Evolutionary conservation across 1,284 basidiomycete genomes (phyloP), one percentile per base, ranked within the genome.

Genomic region (Tranzscheliella williamsii): DNA sequence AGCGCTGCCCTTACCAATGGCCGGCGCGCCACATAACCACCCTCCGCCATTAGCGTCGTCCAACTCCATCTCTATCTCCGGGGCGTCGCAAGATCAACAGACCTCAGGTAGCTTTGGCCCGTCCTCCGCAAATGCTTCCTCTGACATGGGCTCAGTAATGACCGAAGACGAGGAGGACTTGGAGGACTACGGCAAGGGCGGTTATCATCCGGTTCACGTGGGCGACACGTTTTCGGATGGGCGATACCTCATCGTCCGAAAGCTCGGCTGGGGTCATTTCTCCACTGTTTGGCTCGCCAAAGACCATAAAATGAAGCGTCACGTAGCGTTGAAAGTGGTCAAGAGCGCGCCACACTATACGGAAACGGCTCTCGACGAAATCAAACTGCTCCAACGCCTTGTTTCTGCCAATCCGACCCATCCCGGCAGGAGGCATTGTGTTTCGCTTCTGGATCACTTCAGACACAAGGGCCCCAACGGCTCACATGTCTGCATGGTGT

Each of bases 251-350:
- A 89, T 97, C 70, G 91, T 96, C 48, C 82, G 94, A 60, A 98
- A 98, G 80, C 86, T 98, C 12, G 95, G 94, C 24, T 98, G 94
- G 90, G 94, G 95, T 33, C 95, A 98, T 79, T 98, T 98, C 80
- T 80, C 79, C 15, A 80, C 79, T 9, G 80, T 80, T 9, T 78
- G 76, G 76, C 69, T 78, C 8, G 77, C 76, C n/a, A 71, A 71
- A 21, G 77, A 78, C 53, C 49, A 42, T 80, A 95, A 92, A 76
- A 84, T 90, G 79, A 87, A 90, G 72, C 89, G 92, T 33, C 95
- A 98, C 80, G 95, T 98, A 66, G 94, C 94, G 8, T 87, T 98
- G 79, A 98, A 98, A 80, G 91, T 98, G 70, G 95, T 98, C 78
- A 98, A 98, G 81, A 96, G 92, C 11, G 94, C 94, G 0, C 87